Conservation (phyloP, 2,329 filamentous ascomycete genomes). For the Sclerotinia subarctica region DNA sequence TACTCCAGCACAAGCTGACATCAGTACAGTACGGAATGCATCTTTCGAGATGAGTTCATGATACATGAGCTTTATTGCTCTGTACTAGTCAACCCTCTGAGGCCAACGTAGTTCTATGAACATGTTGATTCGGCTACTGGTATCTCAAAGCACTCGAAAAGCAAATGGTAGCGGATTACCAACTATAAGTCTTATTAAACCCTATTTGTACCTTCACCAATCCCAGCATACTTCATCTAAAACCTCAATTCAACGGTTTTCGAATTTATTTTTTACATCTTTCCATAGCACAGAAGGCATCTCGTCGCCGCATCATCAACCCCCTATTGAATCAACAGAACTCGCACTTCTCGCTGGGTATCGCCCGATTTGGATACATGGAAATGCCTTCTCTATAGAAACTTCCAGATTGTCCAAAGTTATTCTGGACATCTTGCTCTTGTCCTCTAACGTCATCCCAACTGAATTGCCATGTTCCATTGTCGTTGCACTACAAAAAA, state of each 20-base stretch:
- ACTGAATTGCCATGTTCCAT: conserved; percentile 27
- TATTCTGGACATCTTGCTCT: conserved; percentile 28
- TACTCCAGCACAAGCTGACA: not conserved
- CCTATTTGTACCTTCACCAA: not conserved
- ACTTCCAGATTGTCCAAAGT: conserved; percentile 28
- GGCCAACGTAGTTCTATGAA: not conserved
- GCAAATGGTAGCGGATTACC: not conserved
- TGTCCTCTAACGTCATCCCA: conserved; percentile 28
- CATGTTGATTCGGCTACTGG: not conserved
- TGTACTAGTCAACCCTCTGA: not conserved
- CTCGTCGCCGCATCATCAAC: not conserved
- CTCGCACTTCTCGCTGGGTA: conserved; percentile 27
- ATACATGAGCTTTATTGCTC: not conserved
- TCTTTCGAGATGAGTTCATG: not conserved
- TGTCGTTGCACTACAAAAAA: conserved; percentile 24
- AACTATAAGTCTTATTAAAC: not conserved
- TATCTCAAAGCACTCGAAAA: not conserved
- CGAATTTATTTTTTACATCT: not conserved
- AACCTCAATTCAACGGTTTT: not conserved
- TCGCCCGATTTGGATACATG: conserved; percentile 27
- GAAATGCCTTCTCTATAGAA: conserved; percentile 17
- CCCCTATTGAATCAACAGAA: conserved; percentile 25
- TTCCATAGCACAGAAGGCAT: not conserved
- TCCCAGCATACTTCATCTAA: not conserved
- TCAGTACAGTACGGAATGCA: not conserved